Base-by-base conservation (phyloP, 345 rosid species). In the Citrus hindsii region DNA sequence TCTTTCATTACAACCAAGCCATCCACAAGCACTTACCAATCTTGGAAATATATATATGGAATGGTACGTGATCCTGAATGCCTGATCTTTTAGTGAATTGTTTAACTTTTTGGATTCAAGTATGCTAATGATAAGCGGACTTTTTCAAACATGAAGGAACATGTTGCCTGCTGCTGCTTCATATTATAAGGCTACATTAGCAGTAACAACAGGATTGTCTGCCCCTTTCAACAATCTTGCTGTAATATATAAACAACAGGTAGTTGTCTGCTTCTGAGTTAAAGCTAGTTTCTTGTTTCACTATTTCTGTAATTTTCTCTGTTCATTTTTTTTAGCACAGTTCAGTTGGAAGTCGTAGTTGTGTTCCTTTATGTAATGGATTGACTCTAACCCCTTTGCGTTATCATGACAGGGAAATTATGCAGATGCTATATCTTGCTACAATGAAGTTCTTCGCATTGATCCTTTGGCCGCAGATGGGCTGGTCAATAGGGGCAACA, bases 391-490 rank as follows among this genome's bases (percentile, higher is more conserved):
- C 71, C 62, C 21, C 51, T 3, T 84, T 28, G 46, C 80, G 12
- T n/a, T 74, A n/a, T 5, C 28, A 58, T 79, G 58, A 27, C 87
- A 97, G 99, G 99, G 99, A 77, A 97, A 94, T 76, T 86, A 97
- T 80, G 81, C 88, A 2, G 98, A 97, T 86, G 98, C 98, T 75
- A 97, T 97, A 82, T 91, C 98, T 76, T 97, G 98, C 86, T 97
- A 97, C 84, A 94, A 90, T 82, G 98, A 97, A 86, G 98, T 94
- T 81, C 97, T 97, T 25, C 93, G 97, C 40, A 97, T 97, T 81
- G 99, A 97, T 84, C 99, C 99, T 33, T 74, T 87, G 87, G 99
- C 98, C 51, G 98, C 98, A 75, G 99, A 97, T 86, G 99, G 95
- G 61, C 97, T 93, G 71, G 98, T 97, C 59, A 97, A 97, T 83